These are phyloP conservation scores for Septoria petroselini DNA, from an alignment of 2,329 filamentous ascomycete genomes.

Conservation along the genomic window DNA sequence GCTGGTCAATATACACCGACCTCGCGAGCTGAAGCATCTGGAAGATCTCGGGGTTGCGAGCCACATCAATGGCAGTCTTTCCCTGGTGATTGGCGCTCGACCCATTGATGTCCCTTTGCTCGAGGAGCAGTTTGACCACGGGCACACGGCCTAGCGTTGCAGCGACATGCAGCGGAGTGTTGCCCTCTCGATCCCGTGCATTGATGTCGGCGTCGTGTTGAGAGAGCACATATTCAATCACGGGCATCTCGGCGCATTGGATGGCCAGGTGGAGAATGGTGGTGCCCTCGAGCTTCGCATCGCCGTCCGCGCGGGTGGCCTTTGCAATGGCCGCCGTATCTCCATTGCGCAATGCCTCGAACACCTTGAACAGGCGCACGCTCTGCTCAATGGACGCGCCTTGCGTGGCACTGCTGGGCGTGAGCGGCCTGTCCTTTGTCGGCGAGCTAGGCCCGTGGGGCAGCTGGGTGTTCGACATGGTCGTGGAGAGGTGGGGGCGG, in stretches of 20 bases:
- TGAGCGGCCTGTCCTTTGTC: slow-evolving; percentile 23
- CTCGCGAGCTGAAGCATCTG: slow-evolving; percentile 88
- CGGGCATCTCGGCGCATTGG: slow-evolving; percentile 87
- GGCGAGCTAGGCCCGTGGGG: slow-evolving; percentile 22
- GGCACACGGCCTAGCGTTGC: slow-evolving; percentile 75
- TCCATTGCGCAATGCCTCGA: slow-evolving; percentile 85
- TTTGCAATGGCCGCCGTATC: slow-evolving; percentile 88
- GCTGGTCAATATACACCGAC: slow-evolving; percentile 83
- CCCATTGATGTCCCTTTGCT: slow-evolving; percentile 82
- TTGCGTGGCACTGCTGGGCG: slow-evolving; percentile 33
- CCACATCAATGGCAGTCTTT: slow-evolving; percentile 81
- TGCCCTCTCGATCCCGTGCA: slow-evolving; percentile 83
- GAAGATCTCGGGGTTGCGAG: slow-evolving; percentile 90
- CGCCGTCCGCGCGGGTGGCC: slow-evolving; percentile 60
- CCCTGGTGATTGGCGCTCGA: slow-evolving; percentile 79
- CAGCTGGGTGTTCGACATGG: slow-evolving; percentile 34
- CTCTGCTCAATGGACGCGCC: slow-evolving; percentile 74
- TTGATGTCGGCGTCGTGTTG: slow-evolving; percentile 67
- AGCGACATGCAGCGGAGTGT: slow-evolving; percentile 87
- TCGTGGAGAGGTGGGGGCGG: slow-evolving; percentile 38
- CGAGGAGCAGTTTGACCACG: slow-evolving; percentile 78
- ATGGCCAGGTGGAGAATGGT: slow-evolving; percentile 90
- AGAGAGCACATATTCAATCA: slow-evolving; percentile 92
- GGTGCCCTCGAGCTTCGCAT: slow-evolving; percentile 66
- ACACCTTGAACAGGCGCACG: slow-evolving; percentile 88